Evolutionary conservation across 345 rosid genomes (phyloP).

Genomic region (Euphorbia tirucalli): DNA sequence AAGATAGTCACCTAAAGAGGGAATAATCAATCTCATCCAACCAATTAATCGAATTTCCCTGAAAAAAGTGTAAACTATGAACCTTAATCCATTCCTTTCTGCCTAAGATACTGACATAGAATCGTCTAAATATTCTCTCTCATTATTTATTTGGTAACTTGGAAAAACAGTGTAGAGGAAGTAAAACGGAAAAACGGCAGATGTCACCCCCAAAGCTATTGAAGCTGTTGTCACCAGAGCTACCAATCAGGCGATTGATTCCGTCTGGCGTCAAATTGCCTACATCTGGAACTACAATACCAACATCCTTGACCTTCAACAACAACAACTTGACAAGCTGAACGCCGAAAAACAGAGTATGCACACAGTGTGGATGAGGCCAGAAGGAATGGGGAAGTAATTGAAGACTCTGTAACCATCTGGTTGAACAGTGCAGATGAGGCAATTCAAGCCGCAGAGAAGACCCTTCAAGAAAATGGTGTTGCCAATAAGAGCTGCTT

Average conservation of each 20-base stretch:
- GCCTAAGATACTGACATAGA: too few relatives aligned
- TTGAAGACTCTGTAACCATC: neutral
- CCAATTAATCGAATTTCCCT: too few relatives aligned
- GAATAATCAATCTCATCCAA: too few relatives aligned
- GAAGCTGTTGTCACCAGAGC: neutral
- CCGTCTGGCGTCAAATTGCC: neutral
- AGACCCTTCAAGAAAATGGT: neutral
- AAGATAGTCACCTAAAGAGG: too few relatives aligned
- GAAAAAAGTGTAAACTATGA: too few relatives aligned
- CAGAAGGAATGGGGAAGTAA: conserved; percentile 5
- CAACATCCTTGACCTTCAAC: conserved; percentile 20
- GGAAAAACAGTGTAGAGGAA: too few relatives aligned
- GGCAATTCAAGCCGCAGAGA: neutral
- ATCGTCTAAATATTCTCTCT: too few relatives aligned
- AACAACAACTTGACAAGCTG: conserved; percentile 6
- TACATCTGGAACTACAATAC: neutral
- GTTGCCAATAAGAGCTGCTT: neutral
- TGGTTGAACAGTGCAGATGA: conserved; percentile 13
- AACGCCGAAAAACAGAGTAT: neutral
- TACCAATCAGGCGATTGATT: neutral
- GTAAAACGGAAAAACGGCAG: too few relatives aligned
- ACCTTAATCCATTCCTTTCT: too few relatives aligned
- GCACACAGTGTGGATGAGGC: conserved; percentile 4
- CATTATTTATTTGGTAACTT: too few relatives aligned
- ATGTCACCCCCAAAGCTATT: too few relatives aligned